Base-by-base conservation (phyloP, 345 rosid species). In the Mallotus nudiflorus region DNA sequence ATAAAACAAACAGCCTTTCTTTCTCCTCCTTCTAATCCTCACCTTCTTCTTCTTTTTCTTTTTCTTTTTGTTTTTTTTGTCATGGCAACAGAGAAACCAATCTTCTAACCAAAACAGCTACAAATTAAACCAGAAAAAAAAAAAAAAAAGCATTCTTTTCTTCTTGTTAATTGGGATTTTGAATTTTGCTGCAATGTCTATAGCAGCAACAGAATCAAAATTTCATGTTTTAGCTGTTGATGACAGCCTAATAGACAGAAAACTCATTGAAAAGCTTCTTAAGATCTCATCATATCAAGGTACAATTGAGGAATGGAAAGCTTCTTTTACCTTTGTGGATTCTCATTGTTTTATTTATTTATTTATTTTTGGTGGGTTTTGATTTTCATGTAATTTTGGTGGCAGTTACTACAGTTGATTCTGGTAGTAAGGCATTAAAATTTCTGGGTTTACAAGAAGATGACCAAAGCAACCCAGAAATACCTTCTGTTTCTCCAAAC, bases 361-460 rank as follows among this genome's bases (percentile, higher is more conserved):
- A 42, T 16, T 58, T 46, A 24, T 13, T 11, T 44, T 54, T 22
- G 24, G 18, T 51, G 18, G 65, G n/a, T 28, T 52, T 62, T 67
- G 45, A 63, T 29, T 28, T 22, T 27, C 10, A 4, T 55, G 46
- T 27, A 1, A 57, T 35, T 49, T 42, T 53, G 6, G 20, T 55
- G 29, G 67, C 89, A 89, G 92, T 89, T 37, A 89, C 92, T n/a
- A 69, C 87, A 3, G 96, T 89, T 66, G 96, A 89, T 75, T 89
- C 92, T 53, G 92, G 96, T 15, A 83, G 81, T 29, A 89, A 89
- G 51, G 96, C 96, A 59, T 71, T 89, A 9, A 77, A 85, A 68
- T 87, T 87, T 80, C 89, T 89, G 77, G 95, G 95, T 65, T 74
- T 87, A 19, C 61, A 74, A 24, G 82, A 74, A 74, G 77, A 77